A percentile compares a stretch with the other conserved stretches of the same genome.
These are phyloP conservation scores for Huiozyma sinensis DNA, from an alignment of 805 yeast species.

Conservation along the genomic window DNA sequence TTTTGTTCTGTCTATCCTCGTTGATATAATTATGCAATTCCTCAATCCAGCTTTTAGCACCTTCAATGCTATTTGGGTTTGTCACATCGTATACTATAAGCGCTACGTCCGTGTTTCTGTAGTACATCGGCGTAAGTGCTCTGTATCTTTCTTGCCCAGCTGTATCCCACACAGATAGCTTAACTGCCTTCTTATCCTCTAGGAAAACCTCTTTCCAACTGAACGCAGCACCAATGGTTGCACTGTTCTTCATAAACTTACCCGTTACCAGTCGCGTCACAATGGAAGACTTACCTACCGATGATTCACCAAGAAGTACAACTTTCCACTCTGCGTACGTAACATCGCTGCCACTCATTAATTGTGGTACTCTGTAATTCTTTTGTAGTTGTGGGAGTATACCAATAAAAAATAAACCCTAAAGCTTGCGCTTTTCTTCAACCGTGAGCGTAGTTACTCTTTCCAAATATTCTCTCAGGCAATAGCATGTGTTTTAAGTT, in stretches of 20 bases:
- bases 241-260: slow-evolving; percentile 64
- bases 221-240: slow-evolving; percentile 81
- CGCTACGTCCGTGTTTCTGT: slow-evolving; percentile 72
- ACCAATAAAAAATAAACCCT: too few relatives aligned
- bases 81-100: slow-evolving; percentile 71
- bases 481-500: too few relatives aligned
- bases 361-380: too few relatives aligned
- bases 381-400: too few relatives aligned
- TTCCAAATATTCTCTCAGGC: too few relatives aligned
- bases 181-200: slow-evolving; percentile 40
- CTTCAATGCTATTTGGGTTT: slow-evolving; percentile 47
- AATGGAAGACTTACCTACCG: slow-evolving; percentile 59
- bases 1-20: slow-evolving; percentile 42
- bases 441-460: too few relatives aligned
- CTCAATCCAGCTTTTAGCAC: slow-evolving; percentile 73
- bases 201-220: slow-evolving; percentile 55
- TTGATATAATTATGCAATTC: slow-evolving; percentile 40
- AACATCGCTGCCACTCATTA: too few relatives aligned
- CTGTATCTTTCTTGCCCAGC: slow-evolving; percentile 79
- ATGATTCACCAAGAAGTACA: slow-evolving; percentile 55
- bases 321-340: slow-evolving; percentile 29
- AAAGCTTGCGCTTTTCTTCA: too few relatives aligned
- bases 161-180: slow-evolving; percentile 79
- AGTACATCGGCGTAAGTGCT: slow-evolving; percentile 74
- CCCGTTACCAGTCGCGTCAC: slow-evolving; percentile 64